Evolutionary conservation across 1,284 basidiomycete species (phyloP).

Genomic region (Porodaedalea pini): DNA sequence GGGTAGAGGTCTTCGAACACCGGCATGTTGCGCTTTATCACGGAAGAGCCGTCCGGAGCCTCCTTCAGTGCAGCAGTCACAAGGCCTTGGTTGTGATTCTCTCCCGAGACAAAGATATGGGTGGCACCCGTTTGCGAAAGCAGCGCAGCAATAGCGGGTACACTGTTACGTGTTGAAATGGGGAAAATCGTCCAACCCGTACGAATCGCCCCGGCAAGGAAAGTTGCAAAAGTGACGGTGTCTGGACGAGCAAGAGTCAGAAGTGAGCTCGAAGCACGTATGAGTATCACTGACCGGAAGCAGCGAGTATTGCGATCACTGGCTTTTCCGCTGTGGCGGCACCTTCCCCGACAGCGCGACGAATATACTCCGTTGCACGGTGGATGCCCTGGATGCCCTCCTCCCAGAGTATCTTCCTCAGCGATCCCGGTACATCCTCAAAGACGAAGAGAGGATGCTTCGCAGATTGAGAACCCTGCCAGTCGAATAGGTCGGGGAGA

Average conservation of each 20-base stretch:
- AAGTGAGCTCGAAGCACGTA: too few species aligned
- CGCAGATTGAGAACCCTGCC: too few species aligned
- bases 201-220: conserved; percentile 17
- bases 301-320: conserved; percentile 24
- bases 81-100: conserved; percentile 5
- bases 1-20: conserved; percentile 18
- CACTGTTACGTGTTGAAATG: conserved; percentile 18
- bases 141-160: conserved; percentile 14
- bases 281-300: too few species aligned
- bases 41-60: not conserved
- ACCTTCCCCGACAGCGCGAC: not conserved
- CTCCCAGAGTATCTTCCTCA: too few species aligned
- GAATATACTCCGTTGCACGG: conserved; percentile 21
- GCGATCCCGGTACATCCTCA: too few species aligned
- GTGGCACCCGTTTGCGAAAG: conserved; percentile 6
- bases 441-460: too few species aligned
- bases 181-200: conserved; percentile 17
- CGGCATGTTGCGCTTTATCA: conserved; percentile 26
- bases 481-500: too few species aligned
- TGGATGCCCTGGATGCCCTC: conserved; percentile 29
- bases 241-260: too few species aligned
- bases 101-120: conserved; percentile 13
- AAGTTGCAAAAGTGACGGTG: conserved; percentile 15
- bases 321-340: not conserved
- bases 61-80: too few species aligned